Conservation (phyloP, 129 eudicot species). For the Oenanthe sinensis region DNA sequence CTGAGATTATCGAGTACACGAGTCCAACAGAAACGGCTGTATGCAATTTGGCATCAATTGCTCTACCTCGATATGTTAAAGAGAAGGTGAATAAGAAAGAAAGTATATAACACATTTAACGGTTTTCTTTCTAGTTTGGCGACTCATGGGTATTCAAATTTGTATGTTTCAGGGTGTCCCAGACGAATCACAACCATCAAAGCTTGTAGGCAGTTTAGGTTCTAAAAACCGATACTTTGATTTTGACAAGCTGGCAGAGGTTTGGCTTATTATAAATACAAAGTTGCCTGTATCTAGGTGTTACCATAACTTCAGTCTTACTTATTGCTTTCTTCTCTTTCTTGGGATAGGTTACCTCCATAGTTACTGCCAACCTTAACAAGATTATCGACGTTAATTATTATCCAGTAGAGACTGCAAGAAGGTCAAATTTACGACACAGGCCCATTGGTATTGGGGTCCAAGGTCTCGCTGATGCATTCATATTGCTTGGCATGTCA, state of each 20-base stretch:
- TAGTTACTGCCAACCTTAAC: constrained; percentile 46
- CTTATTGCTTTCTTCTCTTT: neutral
- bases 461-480: constrained; percentile 71
- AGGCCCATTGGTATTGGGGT: constrained; percentile 75
- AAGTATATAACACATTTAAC: neutral
- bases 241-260: constrained; percentile 65
- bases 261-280: constrained; percentile 9
- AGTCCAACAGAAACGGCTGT: constrained; percentile 67
- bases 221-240: constrained; percentile 54
- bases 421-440: constrained; percentile 49
- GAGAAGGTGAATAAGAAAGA: constrained; percentile 32
- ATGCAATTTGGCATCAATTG: constrained; percentile 61
- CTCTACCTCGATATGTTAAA: constrained; percentile 52
- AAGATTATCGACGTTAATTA: constrained; percentile 48
- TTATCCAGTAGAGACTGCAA: constrained; percentile 64
- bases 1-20: constrained; percentile 55
- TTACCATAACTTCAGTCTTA: neutral
- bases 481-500: constrained; percentile 63
- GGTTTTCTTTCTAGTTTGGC: neutral
- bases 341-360: constrained; percentile 30
- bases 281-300: neutral
- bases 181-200: constrained; percentile 48
- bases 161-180: constrained; percentile 34
- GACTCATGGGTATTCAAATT: neutral
- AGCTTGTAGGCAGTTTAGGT: constrained; percentile 55